phyloP scores from a whole-genome alignment of 1,139 yeast genomes.

The Geotrichum aggregatum region DNA sequence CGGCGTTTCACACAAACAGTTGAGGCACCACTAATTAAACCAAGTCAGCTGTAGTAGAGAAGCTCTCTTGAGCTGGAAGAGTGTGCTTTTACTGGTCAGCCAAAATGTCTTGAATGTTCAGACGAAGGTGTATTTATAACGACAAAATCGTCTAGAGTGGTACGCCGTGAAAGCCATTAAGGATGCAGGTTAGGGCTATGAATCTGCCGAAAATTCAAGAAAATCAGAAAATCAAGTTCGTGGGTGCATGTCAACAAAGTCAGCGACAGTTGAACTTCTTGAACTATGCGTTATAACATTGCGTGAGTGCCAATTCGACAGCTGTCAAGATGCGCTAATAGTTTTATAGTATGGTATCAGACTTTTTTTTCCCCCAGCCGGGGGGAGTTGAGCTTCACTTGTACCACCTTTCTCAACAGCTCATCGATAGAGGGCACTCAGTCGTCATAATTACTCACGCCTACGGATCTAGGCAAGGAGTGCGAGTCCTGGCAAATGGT shows the following conservation, averaged over 20 bases:
- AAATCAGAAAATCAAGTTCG: too few relatives aligned
- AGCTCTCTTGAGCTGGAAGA: too few relatives aligned
- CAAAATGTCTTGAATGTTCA: too few relatives aligned
- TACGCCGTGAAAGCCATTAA: too few relatives aligned
- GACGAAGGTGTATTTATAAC: not conserved
- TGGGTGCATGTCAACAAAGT: too few relatives aligned
- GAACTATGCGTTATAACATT: not conserved
- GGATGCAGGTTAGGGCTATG: constrained; percentile 2
- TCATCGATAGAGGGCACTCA: constrained; percentile 80
- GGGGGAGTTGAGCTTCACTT: constrained; percentile 98
- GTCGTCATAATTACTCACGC: constrained; percentile 90
- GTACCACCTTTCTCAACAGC: constrained; percentile 73
- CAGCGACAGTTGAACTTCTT: too few relatives aligned
- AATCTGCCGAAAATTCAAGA: not conserved
- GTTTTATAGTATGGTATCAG: constrained; percentile 66
- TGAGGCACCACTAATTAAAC: too few relatives aligned
- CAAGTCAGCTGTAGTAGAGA: too few relatives aligned
- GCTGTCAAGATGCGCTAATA: constrained; percentile 34
- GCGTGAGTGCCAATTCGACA: not conserved
- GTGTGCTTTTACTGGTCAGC: too few relatives aligned
- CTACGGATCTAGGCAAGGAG: constrained; percentile 76
- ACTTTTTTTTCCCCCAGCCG: constrained; percentile 96
- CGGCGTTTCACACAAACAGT: too few relatives aligned
- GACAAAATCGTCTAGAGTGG: too few relatives aligned
- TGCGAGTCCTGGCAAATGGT: constrained; percentile 81